Percentiles rank a stretch among this genome's conserved stretches.
phyloP scores from a whole-genome alignment of 2,329 filamentous ascomycete genomes.

The Ophiocordyceps polyrhachis-furcata region DNA sequence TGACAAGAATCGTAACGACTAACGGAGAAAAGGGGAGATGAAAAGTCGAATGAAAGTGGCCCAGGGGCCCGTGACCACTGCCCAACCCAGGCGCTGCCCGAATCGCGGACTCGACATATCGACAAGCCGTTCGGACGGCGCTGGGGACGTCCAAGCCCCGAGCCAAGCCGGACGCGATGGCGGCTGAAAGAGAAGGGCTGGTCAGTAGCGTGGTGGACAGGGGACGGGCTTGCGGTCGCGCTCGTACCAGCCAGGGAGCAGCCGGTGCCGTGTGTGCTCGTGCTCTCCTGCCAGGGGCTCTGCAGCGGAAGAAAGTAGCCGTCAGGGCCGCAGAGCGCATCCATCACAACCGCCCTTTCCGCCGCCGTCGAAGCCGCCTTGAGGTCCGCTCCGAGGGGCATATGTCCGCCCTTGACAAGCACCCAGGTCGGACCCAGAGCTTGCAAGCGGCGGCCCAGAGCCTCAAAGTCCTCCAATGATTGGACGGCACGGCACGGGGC shows the following conservation, averaged over 20 bases:
- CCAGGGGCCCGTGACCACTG: conserved; percentile 51
- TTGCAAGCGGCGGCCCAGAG: conserved; percentile 46
- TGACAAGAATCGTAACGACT: conserved; percentile 6
- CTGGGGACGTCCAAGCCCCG: conserved; percentile 34
- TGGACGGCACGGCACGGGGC: conserved; percentile 19
- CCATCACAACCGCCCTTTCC: conserved; percentile 50
- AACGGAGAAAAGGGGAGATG: conserved; percentile 49
- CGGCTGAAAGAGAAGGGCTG: conserved; percentile 26
- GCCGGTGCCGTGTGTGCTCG: conserved; percentile 84
- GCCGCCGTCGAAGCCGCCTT: conserved; percentile 35
- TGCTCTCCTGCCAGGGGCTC: conserved; percentile 51
- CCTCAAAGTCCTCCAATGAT: conserved; percentile 46
- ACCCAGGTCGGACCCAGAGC: conserved; percentile 60
- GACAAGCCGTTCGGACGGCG: conserved; percentile 49
- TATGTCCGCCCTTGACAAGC: conserved; percentile 77
- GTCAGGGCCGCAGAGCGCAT: conserved; percentile 51
- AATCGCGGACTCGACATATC: conserved; percentile 56
- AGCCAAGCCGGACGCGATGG: conserved; percentile 56
- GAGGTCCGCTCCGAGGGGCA: conserved; percentile 51
- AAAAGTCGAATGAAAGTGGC: conserved; percentile 60
- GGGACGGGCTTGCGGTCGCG: no score
- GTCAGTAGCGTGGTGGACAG: not conserved
- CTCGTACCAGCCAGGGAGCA: conserved; percentile 75
- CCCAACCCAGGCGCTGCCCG: conserved; percentile 43
- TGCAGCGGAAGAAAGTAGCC: conserved; percentile 42